Conservation (phyloP, 345 rosid species). For the Camelina neglecta region DNA sequence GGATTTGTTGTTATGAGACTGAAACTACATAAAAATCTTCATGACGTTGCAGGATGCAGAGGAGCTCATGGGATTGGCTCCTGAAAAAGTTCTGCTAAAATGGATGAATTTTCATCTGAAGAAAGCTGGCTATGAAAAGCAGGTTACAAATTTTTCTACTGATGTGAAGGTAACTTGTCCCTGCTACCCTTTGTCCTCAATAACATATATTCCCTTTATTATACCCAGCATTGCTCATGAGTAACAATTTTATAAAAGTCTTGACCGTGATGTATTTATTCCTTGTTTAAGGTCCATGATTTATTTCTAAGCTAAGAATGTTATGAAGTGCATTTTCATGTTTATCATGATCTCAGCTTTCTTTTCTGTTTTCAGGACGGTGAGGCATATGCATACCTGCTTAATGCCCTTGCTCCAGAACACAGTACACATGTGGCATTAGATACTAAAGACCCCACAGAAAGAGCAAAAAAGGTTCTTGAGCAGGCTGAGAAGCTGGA, state of each 20-base stretch:
- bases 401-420: slow-evolving; percentile 95
- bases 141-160: slow-evolving; percentile 91
- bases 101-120: slow-evolving; percentile 99
- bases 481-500: slow-evolving; percentile 96
- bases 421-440: slow-evolving; percentile 58
- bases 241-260: background rate
- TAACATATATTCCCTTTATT: slow-evolving; percentile 20
- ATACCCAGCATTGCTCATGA: background rate
- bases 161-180: slow-evolving; percentile 82
- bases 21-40: slow-evolving; percentile 15
- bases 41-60: slow-evolving; percentile 76
- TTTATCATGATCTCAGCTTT: slow-evolving; percentile 33
- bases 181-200: slow-evolving; percentile 14
- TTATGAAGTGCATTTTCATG: slow-evolving; percentile 15
- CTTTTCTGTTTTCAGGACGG: slow-evolving; percentile 68
- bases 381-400: slow-evolving; percentile 93
- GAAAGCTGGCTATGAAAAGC: slow-evolving; percentile 87
- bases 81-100: slow-evolving; percentile 92
- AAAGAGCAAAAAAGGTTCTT: slow-evolving; percentile 82
- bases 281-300: background rate
- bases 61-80: slow-evolving; percentile 89
- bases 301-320: slow-evolving; percentile 11
- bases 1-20: slow-evolving; percentile 15
- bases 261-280: slow-evolving; percentile 23
- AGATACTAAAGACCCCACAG: slow-evolving; percentile 62